These are phyloP conservation scores for Fusarium sp. DNA, from an alignment of 2,329 filamentous ascomycete genomes.

Conservation along the genomic window DNA sequence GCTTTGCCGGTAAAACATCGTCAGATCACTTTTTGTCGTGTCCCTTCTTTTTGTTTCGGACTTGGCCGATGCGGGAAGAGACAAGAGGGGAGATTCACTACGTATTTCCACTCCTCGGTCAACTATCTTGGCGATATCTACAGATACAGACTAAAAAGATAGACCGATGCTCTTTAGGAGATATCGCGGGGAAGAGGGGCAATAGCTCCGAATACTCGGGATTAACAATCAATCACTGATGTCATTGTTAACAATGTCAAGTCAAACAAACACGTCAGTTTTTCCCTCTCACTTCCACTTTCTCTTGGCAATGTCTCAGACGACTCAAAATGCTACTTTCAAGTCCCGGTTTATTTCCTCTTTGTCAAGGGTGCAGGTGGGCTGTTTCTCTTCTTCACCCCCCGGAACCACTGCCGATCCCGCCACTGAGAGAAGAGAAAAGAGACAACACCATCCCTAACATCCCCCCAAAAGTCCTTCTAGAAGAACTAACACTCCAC, in stretches of 20 bases:
- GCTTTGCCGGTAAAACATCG: slow-evolving; percentile 7
- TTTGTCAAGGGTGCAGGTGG: not conserved
- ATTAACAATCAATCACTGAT: slow-evolving; percentile 20
- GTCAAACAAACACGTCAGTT: not conserved
- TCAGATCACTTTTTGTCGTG: not conserved
- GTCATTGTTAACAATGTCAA: not conserved
- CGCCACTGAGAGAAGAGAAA: slow-evolving; percentile 33
- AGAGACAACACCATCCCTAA: slow-evolving; percentile 30
- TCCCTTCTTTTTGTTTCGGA: slow-evolving; percentile 6
- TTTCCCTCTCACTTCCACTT: not conserved
- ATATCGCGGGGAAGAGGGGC: slow-evolving; percentile 33
- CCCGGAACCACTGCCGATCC: slow-evolving; percentile 1
- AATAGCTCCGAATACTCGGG: slow-evolving; percentile 21
- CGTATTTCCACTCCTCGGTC: not conserved
- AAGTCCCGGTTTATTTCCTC: slow-evolving; percentile 2
- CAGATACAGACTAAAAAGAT: not conserved
- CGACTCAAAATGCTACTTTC: not conserved
- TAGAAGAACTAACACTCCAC: slow-evolving; percentile 9
- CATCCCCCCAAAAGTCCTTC: not conserved
- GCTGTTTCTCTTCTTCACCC: not conserved
- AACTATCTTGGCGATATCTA: not conserved
- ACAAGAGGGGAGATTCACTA: slow-evolving; percentile 17
- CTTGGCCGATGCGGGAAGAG: slow-evolving; percentile 24
- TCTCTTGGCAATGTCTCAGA: slow-evolving; percentile 1
- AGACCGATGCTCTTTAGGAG: not conserved